Conservation (phyloP, 106 monocot species). For the Dendrobium huoshanense region DNA sequence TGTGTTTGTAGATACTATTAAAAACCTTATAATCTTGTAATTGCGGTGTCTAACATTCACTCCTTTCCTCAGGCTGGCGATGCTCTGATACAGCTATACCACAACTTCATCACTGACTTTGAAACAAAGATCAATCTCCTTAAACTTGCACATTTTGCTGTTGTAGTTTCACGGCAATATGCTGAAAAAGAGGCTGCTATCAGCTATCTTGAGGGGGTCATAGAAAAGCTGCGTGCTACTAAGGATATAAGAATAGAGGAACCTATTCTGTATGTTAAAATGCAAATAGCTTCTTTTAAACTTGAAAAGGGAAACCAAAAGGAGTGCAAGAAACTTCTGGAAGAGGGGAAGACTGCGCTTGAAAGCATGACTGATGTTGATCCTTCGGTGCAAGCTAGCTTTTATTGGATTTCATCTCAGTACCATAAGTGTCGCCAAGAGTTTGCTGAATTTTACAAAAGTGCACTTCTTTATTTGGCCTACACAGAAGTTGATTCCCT, state of each 20-base stretch:
- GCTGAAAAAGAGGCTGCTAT: conserved; percentile 88
- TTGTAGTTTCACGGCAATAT: conserved; percentile 82
- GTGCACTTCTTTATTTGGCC: conserved; percentile 91
- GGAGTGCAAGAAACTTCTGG: conserved; percentile 85
- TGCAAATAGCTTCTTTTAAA: conserved; percentile 86
- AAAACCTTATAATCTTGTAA: neutral
- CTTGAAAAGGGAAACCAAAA: conserved; percentile 74
- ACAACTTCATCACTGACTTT: conserved; percentile 97
- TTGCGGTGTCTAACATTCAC: neutral
- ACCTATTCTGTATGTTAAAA: conserved; percentile 85
- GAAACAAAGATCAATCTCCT: conserved; percentile 98
- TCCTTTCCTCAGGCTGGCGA: conserved; percentile 67
- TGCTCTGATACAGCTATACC: conserved; percentile 87
- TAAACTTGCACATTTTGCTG: conserved; percentile 91
- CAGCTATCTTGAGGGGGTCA: conserved; percentile 78
- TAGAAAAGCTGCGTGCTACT: conserved; percentile 72
- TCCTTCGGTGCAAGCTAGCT: conserved; percentile 91
- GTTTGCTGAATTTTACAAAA: conserved; percentile 94
- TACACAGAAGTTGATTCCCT: conserved; percentile 94
- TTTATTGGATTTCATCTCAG: conserved; percentile 93
- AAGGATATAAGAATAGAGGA: conserved; percentile 59
- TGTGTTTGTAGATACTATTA: neutral
- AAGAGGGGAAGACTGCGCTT: conserved; percentile 74
- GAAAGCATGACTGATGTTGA: conserved; percentile 95
- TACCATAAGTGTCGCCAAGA: conserved; percentile 81